Evolutionary conservation across 176 grass and related monocot genomes (phyloP).

Genomic region (Chloris gayana): DNA sequence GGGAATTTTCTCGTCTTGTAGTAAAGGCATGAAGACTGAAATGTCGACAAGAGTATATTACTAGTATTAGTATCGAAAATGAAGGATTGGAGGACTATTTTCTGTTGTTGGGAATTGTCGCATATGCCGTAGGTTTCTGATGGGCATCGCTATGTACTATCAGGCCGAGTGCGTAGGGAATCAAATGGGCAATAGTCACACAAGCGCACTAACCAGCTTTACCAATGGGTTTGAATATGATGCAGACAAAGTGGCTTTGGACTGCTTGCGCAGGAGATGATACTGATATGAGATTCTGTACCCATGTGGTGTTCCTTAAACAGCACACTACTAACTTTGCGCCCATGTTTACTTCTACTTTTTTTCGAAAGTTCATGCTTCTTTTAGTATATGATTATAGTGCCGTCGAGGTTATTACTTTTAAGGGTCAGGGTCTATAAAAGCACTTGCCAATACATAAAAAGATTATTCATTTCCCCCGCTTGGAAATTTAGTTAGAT

Average conservation of each 20-base stretch:
- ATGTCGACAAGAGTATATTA: background rate
- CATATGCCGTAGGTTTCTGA: background rate
- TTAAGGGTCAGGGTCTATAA: background rate
- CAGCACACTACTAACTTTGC: background rate
- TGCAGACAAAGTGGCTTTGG: conserved; percentile 21
- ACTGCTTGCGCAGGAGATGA: background rate
- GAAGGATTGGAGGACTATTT: background rate
- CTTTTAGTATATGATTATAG: conserved; percentile 8
- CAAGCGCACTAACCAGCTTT: conserved; percentile 11
- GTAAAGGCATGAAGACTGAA: background rate
- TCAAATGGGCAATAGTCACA: background rate
- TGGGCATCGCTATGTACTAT: conserved; percentile 9
- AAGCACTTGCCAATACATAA: background rate
- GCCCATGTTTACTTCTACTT: background rate
- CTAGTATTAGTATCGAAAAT: background rate
- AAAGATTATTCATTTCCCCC: background rate
- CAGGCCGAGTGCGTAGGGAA: background rate
- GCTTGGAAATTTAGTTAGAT: conserved; percentile 21
- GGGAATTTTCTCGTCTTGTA: conserved; percentile 5
- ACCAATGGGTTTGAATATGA: background rate
- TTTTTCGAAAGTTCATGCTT: too few species aligned
- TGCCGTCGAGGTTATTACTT: background rate
- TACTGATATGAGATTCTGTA: conserved; percentile 14
- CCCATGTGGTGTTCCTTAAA: background rate
- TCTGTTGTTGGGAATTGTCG: background rate